Evolutionary conservation across 179 eudicot genomes (phyloP).

Genomic region (Vitellaria paradoxa): DNA sequence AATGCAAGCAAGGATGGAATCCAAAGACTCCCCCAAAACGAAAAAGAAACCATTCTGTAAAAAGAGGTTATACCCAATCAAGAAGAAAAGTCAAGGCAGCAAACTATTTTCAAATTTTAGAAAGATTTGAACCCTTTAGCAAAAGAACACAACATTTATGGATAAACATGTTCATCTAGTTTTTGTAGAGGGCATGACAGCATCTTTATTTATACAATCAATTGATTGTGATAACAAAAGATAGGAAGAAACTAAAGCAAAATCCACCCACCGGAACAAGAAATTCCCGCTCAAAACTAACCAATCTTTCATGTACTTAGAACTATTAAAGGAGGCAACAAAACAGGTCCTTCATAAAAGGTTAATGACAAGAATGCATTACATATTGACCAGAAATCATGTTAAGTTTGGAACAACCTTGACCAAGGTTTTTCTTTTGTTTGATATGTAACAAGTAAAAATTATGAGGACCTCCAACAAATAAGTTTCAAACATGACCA

Average conservation of each 20-base stretch:
- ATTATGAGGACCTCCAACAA: constrained; percentile 3
- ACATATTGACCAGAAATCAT: no score
- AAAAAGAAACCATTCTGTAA: not conserved
- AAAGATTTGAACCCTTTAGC: not conserved
- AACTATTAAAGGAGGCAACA: no score
- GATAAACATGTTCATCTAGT: no score
- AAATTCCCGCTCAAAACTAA: no score
- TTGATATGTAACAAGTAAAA: not conserved
- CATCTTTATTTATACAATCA: no score
- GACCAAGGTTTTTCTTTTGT: not conserved
- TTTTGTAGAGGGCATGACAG: no score
- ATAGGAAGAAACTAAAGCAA: no score
- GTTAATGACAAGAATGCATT: no score
- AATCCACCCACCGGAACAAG: no score
- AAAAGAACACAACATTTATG: not conserved
- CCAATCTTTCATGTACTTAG: no score
- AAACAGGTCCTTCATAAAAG: no score
- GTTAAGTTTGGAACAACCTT: not conserved
- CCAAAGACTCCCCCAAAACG: not conserved
- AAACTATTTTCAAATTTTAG: not conserved
- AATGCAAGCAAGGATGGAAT: not conserved
- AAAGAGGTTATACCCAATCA: not conserved
- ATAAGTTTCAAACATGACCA: not conserved
- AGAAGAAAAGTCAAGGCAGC: not conserved
- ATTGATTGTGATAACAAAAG: no score